Base-by-base conservation (phyloP, 257 asterid genomes). In the Rhazya stricta region DNA sequence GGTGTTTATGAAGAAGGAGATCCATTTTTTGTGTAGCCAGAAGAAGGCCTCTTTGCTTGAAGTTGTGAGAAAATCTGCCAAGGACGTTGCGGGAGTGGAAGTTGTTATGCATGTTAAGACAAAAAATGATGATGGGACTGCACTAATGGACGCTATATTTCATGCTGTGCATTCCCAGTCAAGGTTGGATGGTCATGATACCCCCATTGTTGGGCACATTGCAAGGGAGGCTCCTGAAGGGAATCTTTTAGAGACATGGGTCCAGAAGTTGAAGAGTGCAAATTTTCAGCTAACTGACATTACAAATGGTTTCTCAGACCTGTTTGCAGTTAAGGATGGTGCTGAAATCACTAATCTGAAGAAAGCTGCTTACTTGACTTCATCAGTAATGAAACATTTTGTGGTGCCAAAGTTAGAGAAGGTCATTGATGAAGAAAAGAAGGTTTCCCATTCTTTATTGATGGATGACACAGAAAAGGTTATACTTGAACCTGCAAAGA, bases 21-120 rank as follows among this genome's bases (percentile, higher is more conserved):
- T 79, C 53, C 82, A 79, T 60, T 56, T 79, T 67, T 45, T 79
- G 63, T 79, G 75, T 69, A 79, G 82, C 72, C 82, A 68, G 50
- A 79, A 73, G 75, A 73, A 73, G 62, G 75, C 71, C 7, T 74
- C 77, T 15, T 78, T 78, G 73, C 77, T 78, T 65, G 77, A 78
- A 12, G 77, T 36, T 37, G 73, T 78, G 39, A 73, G 58, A 46
- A 74, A 74, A 39, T 32, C 80, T 69, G 80, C 74, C 8, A 57
- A 69, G 53, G 75, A 77, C 32, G 75, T 25, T 69, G 71, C 46
- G 34, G 80, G 69, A 21, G 58, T 25, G 43, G 75, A 77, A 68
- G 60, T 58, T 77, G 75, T 69, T 46, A 69, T 77, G 71, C 80
- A 68, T 69, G 75, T 77, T 36, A 77, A 77, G 75, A 63, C 71